Conservation (phyloP, 371 early-diverging fungal genomes). For the Quaeritorhiza haematococci region DNA sequence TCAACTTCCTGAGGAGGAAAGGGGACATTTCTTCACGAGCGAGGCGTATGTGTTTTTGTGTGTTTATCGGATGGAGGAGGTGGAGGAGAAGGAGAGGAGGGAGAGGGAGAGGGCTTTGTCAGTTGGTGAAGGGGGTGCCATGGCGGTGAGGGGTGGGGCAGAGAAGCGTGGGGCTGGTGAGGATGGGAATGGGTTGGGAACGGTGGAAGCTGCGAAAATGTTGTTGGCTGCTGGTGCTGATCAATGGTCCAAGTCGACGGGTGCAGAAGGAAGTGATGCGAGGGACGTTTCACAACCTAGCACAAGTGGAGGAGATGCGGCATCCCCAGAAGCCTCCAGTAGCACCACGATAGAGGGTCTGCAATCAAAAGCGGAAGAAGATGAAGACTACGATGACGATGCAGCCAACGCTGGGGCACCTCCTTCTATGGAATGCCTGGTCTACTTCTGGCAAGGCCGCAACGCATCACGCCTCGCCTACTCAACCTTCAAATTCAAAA, state of each 20-base stretch:
- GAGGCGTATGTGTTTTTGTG: conserved; percentile 46
- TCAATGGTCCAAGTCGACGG: too few relatives aligned
- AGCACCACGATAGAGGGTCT: background rate
- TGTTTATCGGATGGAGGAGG: conserved; percentile 32
- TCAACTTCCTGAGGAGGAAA: conserved; percentile 26
- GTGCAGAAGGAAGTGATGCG: too few relatives aligned
- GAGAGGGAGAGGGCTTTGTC: too few relatives aligned
- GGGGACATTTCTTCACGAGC: conserved; percentile 37
- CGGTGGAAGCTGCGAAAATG: too few relatives aligned
- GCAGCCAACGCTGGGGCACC: background rate
- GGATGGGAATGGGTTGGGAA: too few relatives aligned
- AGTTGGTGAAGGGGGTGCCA: too few relatives aligned
- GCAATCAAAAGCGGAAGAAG: background rate
- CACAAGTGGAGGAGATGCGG: too few relatives aligned
- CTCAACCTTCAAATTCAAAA: conserved; percentile 41
- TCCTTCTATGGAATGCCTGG: conserved; percentile 33
- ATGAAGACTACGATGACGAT: conserved; percentile 1
- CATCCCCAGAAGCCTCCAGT: too few relatives aligned
- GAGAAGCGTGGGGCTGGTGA: too few relatives aligned
- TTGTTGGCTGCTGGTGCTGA: too few relatives aligned
- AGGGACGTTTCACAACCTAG: too few relatives aligned
- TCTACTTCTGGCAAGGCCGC: conserved; percentile 46
- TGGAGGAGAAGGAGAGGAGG: conserved; percentile 10
- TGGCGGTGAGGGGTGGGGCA: too few relatives aligned
- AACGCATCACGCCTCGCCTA: conserved; percentile 24